phyloP scores from a whole-genome alignment of 2,329 filamentous ascomycete genomes.

The Xylariales sp. region DNA sequence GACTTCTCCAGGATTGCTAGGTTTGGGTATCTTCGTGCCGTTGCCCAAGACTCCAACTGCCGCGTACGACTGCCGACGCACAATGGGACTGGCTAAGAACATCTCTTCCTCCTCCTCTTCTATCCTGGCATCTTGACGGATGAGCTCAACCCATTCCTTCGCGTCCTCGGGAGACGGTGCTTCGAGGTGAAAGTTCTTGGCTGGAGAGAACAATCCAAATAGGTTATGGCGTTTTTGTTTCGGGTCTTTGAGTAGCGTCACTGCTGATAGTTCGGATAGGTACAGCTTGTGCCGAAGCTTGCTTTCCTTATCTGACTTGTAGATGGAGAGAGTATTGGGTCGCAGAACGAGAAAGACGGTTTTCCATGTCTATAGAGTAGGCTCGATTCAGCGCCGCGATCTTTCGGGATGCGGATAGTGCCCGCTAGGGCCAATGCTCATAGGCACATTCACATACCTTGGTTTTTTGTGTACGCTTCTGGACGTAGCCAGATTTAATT shows the following conservation, averaged over 20 bases:
- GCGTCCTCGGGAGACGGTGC: constrained; percentile 70
- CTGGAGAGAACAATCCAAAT: constrained; percentile 88
- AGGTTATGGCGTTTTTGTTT: constrained; percentile 83
- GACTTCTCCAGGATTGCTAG: too few species aligned
- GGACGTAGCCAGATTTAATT: constrained; percentile 80
- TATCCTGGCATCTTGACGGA: constrained; percentile 74
- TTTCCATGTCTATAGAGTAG: constrained; percentile 71
- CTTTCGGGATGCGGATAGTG: neutral
- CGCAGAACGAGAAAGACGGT: constrained; percentile 83
- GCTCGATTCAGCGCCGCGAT: neutral
- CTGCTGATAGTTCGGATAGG: constrained; percentile 85
- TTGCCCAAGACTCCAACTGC: constrained; percentile 19
- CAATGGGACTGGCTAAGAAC: constrained; percentile 63
- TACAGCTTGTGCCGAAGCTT: constrained; percentile 85
- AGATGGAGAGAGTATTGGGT: constrained; percentile 85
- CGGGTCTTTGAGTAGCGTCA: constrained; percentile 81
- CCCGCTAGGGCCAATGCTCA: too few species aligned
- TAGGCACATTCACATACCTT: too few species aligned
- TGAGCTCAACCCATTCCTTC: constrained; percentile 79
- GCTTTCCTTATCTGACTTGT: constrained; percentile 86
- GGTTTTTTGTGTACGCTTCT: constrained; percentile 88
- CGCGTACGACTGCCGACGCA: constrained; percentile 41
- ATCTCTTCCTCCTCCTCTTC: constrained; percentile 87
- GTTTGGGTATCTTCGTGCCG: constrained; percentile 13
- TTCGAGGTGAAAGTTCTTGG: constrained; percentile 88